Conservation (phyloP, 495 filamentous ascomycete species). For the Aspergillus taichungensis region DNA sequence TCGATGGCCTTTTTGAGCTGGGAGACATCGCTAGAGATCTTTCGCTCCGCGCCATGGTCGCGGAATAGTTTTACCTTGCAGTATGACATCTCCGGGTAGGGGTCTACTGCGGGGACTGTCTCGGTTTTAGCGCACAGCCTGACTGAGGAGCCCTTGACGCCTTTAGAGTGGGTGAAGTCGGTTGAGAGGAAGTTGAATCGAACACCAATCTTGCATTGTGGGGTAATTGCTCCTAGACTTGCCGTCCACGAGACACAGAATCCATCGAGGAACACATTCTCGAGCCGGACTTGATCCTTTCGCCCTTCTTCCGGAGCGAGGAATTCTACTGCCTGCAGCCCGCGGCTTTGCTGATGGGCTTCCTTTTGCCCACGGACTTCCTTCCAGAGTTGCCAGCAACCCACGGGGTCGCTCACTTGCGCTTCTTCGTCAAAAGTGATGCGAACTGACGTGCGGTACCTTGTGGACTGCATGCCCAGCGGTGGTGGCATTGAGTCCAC, state of each 20-base stretch:
- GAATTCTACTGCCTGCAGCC: conserved; percentile 83
- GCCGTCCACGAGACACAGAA: conserved; percentile 86
- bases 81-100: conserved; percentile 65
- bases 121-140: conserved; percentile 85
- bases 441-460: conserved; percentile 76
- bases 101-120: conserved; percentile 32
- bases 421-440: conserved; percentile 91
- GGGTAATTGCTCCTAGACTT: conserved; percentile 41
- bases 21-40: conserved; percentile 80
- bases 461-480: conserved; percentile 39
- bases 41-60: conserved; percentile 89
- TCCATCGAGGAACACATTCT: conserved; percentile 78
- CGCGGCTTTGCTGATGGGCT: conserved; percentile 78
- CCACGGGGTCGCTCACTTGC: conserved; percentile 66
- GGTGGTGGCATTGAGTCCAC: conserved; percentile 48
- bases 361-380: conserved; percentile 84
- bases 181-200: conserved; percentile 96
- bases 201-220: conserved; percentile 72
- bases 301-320: conserved; percentile 67
- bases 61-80: conserved; percentile 93
- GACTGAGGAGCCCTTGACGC: conserved; percentile 90
- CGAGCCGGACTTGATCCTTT: conserved; percentile 65
- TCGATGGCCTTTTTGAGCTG: conserved; percentile 91
- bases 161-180: conserved; percentile 94
- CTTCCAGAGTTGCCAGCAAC: conserved; percentile 94